Evolutionary conservation across 2,329 filamentous ascomycete genomes (phyloP).

Genomic region (Trichophyton benhamiae): DNA sequence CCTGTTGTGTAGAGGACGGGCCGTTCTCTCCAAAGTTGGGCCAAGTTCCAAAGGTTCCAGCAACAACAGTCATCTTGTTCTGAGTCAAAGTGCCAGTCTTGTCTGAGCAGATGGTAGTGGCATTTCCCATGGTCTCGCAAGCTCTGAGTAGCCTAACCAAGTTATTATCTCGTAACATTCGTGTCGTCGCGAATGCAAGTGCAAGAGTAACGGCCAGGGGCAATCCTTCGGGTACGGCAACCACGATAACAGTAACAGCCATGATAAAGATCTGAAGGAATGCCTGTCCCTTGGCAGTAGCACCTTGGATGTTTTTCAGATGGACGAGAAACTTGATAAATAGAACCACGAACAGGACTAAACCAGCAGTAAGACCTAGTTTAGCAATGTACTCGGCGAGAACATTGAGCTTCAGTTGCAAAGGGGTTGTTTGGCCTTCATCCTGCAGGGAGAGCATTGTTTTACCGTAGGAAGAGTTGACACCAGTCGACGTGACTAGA

Average conservation of each 20-base stretch:
- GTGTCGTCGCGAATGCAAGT: slow-evolving; percentile 49
- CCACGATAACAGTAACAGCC: slow-evolving; percentile 67
- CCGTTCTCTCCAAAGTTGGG: slow-evolving; percentile 32
- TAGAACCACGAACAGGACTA: slow-evolving; percentile 64
- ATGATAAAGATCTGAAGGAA: slow-evolving; percentile 68
- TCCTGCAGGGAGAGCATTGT: slow-evolving; percentile 68
- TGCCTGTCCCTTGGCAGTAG: slow-evolving; percentile 45
- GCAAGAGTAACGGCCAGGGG: slow-evolving; percentile 50
- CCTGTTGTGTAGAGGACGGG: slow-evolving; percentile 16
- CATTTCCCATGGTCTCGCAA: slow-evolving; percentile 54
- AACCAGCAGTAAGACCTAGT: slow-evolving; percentile 56
- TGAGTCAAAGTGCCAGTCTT: slow-evolving; percentile 55
- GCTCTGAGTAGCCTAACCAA: slow-evolving; percentile 47
- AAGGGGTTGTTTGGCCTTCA: slow-evolving; percentile 62
- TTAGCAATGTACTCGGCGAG: slow-evolving; percentile 73
- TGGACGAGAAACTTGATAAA: slow-evolving; percentile 58
- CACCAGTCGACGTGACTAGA: slow-evolving; percentile 60
- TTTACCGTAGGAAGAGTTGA: slow-evolving; percentile 63
- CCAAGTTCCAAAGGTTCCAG: slow-evolving; percentile 41
- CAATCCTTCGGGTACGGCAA: slow-evolving; percentile 58
- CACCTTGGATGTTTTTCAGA: slow-evolving; percentile 7
- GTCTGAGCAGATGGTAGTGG: slow-evolving; percentile 52
- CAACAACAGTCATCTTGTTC: slow-evolving; percentile 51
- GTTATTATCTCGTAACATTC: slow-evolving; percentile 53
- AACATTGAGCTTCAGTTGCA: slow-evolving; percentile 65